A percentile compares a stretch with the other conserved stretches of the same genome.
Evolutionary conservation across 345 rosid genomes (phyloP).

Genomic region (Heritiera fomes): DNA sequence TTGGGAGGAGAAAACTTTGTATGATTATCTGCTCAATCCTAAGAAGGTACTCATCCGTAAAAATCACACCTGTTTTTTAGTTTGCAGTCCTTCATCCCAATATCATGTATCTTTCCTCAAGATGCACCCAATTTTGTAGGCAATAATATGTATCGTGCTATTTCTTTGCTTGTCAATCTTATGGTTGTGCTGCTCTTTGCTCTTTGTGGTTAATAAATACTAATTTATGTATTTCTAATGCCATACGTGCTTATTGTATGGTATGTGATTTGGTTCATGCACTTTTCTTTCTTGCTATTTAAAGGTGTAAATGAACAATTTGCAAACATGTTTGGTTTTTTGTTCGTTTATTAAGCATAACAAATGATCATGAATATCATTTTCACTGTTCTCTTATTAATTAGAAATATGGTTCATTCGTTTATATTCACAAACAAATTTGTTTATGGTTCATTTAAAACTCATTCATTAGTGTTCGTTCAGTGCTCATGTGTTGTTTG

Average conservation of each 20-base stretch:
- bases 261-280: background rate
- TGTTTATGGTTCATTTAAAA: too few species aligned
- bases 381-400: too few species aligned
- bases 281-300: too few species aligned
- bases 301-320: too few species aligned
- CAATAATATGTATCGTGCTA: background rate
- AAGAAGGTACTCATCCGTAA: constrained; percentile 49
- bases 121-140: background rate
- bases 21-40: constrained; percentile 85
- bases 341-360: too few species aligned
- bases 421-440: too few species aligned
- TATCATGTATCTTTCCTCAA: background rate
- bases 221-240: background rate
- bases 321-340: too few species aligned
- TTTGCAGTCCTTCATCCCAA: too few species aligned
- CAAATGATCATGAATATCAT: too few species aligned
- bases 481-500: too few species aligned
- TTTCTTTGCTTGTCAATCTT: background rate
- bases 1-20: constrained; percentile 86
- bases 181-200: background rate
- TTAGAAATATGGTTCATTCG: too few species aligned
- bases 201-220: background rate
- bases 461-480: too few species aligned
- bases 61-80: background rate
- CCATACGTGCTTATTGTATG: background rate